Evolutionary conservation across 768 basidiomycete species (phyloP).

Genomic region (Kwoniella heveanensis): DNA sequence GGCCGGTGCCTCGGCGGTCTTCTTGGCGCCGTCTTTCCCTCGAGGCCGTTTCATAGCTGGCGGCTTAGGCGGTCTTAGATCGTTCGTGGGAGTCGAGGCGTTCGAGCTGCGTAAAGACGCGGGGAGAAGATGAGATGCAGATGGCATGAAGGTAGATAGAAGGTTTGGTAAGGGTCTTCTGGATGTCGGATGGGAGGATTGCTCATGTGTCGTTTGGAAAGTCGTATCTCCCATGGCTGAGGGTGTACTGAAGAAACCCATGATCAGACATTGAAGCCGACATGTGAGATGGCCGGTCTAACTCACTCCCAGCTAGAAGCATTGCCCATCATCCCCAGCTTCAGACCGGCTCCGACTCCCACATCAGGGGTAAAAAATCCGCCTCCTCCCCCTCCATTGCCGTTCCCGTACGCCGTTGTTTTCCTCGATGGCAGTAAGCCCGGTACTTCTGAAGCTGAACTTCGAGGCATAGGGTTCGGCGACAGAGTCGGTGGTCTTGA

Average conservation of each 20-base stretch:
- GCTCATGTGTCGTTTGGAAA: conserved; percentile 31
- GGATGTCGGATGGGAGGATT: conserved; percentile 10
- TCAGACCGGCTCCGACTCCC: conserved; percentile 8
- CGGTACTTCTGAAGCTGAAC: conserved; percentile 46
- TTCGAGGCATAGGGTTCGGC: conserved; percentile 46
- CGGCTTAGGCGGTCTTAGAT: conserved; percentile 24
- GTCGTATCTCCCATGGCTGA: conserved; percentile 38
- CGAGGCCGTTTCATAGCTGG: conserved; percentile 49
- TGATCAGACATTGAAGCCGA: background rate
- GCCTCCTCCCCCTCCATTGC: background rate
- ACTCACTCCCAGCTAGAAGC: conserved; percentile 37
- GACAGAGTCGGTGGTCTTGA: conserved; percentile 38
- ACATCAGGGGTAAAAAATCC: conserved; percentile 48
- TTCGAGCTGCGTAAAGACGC: conserved; percentile 29
- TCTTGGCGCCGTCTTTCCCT: conserved; percentile 21
- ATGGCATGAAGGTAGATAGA: conserved; percentile 33
- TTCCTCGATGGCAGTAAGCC: conserved; percentile 32
- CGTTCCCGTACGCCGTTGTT: background rate
- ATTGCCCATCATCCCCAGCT: conserved; percentile 37
- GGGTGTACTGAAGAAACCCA: conserved; percentile 28
- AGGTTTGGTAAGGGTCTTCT: conserved; percentile 42
- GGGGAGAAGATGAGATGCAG: conserved; percentile 34
- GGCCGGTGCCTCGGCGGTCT: conserved; percentile 14
- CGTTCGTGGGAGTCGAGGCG: conserved; percentile 24
- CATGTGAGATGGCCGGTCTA: background rate